Base-by-base conservation (phyloP, 345 rosid species). In the Ailanthus altissimus region DNA sequence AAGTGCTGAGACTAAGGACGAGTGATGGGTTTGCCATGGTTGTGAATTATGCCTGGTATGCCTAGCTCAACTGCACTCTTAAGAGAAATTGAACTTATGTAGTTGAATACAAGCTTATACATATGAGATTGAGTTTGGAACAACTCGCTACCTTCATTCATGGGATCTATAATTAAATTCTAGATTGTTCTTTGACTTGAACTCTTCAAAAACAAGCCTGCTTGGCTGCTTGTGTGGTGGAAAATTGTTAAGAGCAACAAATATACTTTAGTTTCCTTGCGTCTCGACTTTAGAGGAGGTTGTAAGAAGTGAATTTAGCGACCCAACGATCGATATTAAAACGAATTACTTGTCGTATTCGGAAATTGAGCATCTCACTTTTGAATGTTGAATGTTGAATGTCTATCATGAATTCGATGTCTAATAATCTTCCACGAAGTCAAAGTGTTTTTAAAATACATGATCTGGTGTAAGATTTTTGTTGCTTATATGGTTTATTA, bases 1-100 rank as follows among this genome's bases (percentile, higher is more conserved):
- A 0, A 87, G 70, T 1, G 79, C 75, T 0, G 77, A 54, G 12
- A 72, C 66, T 1, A 89, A 0, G 77, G 42, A 5, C 77, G 67
- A 5, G 78, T 74, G 74, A 88, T 86, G 83, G 89, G 85, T 9
- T 53, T 46, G 49, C 80, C 85, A 49, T 86, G 88, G 46, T 11
- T 51, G 59, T 84, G 84, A 81, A 90, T 76, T 65, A 74, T 47
- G 16, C 86, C 91, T 0, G 87, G 86, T 56, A 90, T 85, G 50
- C 80, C 72, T 13, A 90, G 57, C 4, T 88, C 50, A 45, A 90
- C 23, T 10, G 83, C 90, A 46, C 85, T 63, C 70, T 84, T 85
- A 0, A 90, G 38, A 2, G 86, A 75, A 85, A 80, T 81, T 11
- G 86, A 84, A n/a, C 80, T 74, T 23, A 84, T 72, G 64, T 47